These are phyloP conservation scores for Saccharomycopsis sp. DNA, from an alignment of 805 yeast genomes.

Conservation along the genomic window DNA sequence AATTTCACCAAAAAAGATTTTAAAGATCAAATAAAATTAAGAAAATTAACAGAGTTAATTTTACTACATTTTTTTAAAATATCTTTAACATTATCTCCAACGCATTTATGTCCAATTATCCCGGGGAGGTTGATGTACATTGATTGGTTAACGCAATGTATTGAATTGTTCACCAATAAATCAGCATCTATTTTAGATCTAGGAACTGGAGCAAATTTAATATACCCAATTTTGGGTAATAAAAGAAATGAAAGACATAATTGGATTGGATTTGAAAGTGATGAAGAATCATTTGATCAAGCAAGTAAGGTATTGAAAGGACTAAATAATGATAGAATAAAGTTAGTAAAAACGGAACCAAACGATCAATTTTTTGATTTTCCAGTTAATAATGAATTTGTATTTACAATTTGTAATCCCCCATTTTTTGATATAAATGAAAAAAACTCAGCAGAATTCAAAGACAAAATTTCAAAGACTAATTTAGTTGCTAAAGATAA, in stretches of 20 bases:
- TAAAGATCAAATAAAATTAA: constrained; percentile 1
- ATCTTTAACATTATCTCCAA: constrained; percentile 1
- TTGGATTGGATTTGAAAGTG: no score
- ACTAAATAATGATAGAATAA: neutral
- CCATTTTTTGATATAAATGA: constrained; percentile 32
- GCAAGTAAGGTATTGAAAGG: constrained; percentile 21
- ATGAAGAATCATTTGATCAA: constrained; percentile 22
- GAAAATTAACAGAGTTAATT: constrained; percentile 5
- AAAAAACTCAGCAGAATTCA: constrained; percentile 17
- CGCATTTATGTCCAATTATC: constrained; percentile 13
- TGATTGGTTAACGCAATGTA: no score
- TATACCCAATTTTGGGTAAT: no score
- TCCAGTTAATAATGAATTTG: neutral
- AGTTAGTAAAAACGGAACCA: neutral
- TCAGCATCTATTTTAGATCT: no score
- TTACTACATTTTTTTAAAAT: constrained; percentile 10
- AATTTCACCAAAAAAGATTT: constrained; percentile 3
- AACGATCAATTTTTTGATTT: neutral
- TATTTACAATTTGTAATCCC: constrained; percentile 33
- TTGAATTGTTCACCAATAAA: no score
- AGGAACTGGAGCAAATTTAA: constrained; percentile 37
- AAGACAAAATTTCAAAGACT: constrained; percentile 19
- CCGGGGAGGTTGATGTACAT: no score
- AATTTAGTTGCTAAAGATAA: constrained; percentile 23
- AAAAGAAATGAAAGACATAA: no score